Base-by-base conservation (phyloP, 2,329 filamentous ascomycete species). In the Phialophora tarda region DNA sequence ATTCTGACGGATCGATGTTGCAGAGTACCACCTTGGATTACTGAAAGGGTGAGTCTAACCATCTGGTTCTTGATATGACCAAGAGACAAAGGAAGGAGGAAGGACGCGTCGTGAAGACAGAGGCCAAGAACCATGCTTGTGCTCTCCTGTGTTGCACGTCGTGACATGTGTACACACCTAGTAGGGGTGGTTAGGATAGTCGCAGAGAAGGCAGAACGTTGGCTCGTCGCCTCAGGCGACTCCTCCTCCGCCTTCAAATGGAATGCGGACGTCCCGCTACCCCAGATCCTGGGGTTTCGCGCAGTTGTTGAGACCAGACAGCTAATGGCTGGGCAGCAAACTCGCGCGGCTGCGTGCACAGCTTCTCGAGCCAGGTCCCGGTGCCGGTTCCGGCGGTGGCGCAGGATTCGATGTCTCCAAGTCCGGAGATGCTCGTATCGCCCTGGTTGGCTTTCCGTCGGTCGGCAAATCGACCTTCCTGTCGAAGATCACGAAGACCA, bases 401-500 rank as follows among this genome's bases (percentile, higher is more conserved):
- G 82, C 90, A 2, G 95, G 95, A 10, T 99, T 83, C 78, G 91
- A 94, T 76, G 95, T 99, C 50, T 95, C 91, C 78, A 99, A 99
- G 81, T 94, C 90, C 71, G 95, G 95, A 70, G 95, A 99, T 83
- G 95, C 95, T 14, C 89, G 95, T 75, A 98, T 99, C 80, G 93
- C 96, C 1, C 87, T 99, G 1, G 96, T 99, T 62, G 95, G 95
- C n/a, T 99, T 99, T 74, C 95, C 96, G 0, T 99, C 96, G 0
- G 95, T 99, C 59, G 95, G 95, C 78, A 99, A 99, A 82, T 99
- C 95, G 2, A 99, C 95, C 0, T 98, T 99, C 77, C 79, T 99
- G n/a, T 97, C 93, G 57, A 97, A 98, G 77, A 96, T 99, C 77
- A 99, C 95, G 58, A 98, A 97, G 82, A 99, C 96, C 47, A 93